A percentile compares a stretch with the other conserved stretches of the same genome.
Conservation (phyloP, 495 filamentous ascomycete species). For the Daldinia concentrica region DNA sequence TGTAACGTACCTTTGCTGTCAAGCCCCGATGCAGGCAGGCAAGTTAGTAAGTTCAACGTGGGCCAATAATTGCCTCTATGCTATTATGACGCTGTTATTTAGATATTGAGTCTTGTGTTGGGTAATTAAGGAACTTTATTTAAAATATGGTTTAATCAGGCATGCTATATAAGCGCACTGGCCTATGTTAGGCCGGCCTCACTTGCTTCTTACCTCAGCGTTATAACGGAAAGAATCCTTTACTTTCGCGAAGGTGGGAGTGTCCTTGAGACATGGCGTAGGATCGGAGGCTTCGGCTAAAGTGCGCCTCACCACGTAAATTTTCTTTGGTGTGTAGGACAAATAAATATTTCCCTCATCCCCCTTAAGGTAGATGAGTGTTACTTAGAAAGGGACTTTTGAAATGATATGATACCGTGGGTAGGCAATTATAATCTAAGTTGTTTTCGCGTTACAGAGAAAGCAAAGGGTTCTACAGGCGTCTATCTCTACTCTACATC, state of each 20-base stretch:
- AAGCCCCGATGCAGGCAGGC: no score
- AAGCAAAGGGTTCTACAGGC: not conserved
- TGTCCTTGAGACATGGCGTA: not conserved
- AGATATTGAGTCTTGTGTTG: not conserved
- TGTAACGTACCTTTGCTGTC: not conserved
- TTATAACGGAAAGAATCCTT: not conserved
- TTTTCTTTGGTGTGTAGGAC: conserved; percentile 1
- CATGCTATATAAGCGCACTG: no score
- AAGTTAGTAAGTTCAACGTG: no score
- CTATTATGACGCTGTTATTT: not conserved
- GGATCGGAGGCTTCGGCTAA: not conserved
- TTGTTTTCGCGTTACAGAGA: not conserved
- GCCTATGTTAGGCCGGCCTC: not conserved
- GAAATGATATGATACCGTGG: no score
- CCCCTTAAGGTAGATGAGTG: no score
- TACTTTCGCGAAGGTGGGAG: not conserved
- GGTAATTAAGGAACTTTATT: not conserved
- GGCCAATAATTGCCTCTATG: not conserved
- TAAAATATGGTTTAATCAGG: no score
- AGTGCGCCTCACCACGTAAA: not conserved
- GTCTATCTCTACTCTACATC: no score
- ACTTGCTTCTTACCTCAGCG: not conserved
- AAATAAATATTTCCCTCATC: not conserved
- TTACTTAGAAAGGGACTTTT: no score
- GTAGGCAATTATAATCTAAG: not conserved